Percentiles rank a stretch among this genome's conserved stretches.
Evolutionary conservation across 306 rosid genomes (phyloP).

Genomic region (Cucumis melo): DNA sequence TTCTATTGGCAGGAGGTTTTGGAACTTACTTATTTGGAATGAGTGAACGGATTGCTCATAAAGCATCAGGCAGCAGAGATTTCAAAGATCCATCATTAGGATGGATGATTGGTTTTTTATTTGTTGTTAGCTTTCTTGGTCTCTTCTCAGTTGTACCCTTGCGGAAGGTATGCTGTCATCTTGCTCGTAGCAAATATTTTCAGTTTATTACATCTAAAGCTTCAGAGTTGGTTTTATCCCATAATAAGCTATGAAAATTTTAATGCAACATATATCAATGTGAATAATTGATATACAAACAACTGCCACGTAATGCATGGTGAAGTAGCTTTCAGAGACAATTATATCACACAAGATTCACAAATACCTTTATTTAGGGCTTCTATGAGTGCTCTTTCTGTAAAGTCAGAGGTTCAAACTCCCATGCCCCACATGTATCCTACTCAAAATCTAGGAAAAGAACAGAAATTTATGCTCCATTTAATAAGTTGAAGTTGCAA

Average conservation of each 20-base stretch:
- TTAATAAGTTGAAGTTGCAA: background rate
- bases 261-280: background rate
- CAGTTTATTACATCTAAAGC: background rate
- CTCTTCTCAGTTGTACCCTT: constrained; percentile 43
- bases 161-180: constrained; percentile 22
- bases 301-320: background rate
- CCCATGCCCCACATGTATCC: background rate
- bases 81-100: constrained; percentile 21
- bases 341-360: background rate
- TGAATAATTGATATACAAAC: background rate
- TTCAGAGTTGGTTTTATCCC: background rate
- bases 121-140: constrained; percentile 38
- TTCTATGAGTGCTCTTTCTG: background rate
- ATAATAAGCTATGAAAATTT: background rate
- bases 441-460: background rate
- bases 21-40: constrained; percentile 40
- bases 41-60: constrained; percentile 21
- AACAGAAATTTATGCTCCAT: background rate
- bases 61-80: constrained; percentile 17
- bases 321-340: background rate
- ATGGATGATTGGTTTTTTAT: constrained; percentile 32
- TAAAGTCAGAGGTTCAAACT: background rate
- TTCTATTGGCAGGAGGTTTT: constrained; percentile 22
- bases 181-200: background rate
- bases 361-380: background rate